These are phyloP conservation scores for Pulveroboletus sp. DNA, from an alignment of 1,284 basidiomycete genomes.

Conservation along the genomic window DNA sequence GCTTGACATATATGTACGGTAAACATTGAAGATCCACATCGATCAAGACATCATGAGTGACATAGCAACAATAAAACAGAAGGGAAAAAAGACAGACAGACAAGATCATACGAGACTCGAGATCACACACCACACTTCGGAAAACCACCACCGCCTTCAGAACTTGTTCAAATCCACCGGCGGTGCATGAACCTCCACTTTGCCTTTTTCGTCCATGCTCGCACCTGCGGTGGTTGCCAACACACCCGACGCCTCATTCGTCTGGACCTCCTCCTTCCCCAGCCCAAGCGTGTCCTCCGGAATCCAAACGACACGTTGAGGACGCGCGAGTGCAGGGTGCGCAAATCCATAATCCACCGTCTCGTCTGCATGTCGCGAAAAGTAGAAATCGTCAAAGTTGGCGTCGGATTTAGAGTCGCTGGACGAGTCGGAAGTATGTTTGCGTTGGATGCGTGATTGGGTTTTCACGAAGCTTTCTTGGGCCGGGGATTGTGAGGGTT, in stretches of 20 bases:
- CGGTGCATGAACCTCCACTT: conserved; percentile 54
- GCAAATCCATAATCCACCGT: conserved; percentile 63
- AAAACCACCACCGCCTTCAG: conserved; percentile 13
- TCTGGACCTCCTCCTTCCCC: conserved; percentile 61
- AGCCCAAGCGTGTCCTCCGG: conserved; percentile 68
- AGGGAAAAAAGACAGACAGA: neutral
- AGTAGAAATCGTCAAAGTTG: conserved; percentile 28
- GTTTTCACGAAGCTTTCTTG: neutral
- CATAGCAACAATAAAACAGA: neutral
- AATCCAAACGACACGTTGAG: conserved; percentile 81
- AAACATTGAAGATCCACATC: neutral
- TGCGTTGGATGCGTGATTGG: conserved; percentile 5
- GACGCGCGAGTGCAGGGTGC: conserved; percentile 76
- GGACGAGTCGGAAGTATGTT: neutral
- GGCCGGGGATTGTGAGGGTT: neutral
- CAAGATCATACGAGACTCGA: neutral
- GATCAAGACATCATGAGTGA: neutral
- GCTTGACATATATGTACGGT: neutral
- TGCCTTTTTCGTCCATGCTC: conserved; percentile 66
- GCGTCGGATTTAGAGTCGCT: conserved; percentile 6
- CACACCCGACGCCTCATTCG: conserved; percentile 59
- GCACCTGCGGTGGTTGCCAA: conserved; percentile 57
- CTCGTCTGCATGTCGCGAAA: conserved; percentile 20
- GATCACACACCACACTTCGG: neutral
- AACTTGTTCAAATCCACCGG: conserved; percentile 43